Conservation (phyloP, 768 basidiomycete genomes). For the Mycena kentingensis region DNA sequence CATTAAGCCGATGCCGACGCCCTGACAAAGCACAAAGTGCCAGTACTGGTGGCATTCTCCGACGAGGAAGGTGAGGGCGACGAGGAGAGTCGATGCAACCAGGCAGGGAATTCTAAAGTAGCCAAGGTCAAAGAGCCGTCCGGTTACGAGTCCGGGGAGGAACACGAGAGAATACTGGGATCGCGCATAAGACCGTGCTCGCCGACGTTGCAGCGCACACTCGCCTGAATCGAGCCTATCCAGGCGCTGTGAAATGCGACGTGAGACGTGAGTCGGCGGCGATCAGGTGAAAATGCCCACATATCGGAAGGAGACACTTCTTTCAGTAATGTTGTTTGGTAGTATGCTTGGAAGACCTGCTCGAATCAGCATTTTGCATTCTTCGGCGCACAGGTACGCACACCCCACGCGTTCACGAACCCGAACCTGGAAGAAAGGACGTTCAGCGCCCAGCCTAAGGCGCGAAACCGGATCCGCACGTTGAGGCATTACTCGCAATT, state of each 20-base stretch:
- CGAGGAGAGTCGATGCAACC: conserved; percentile 47
- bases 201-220: too few species aligned
- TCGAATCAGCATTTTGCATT: too few species aligned
- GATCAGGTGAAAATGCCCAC: conserved; percentile 39
- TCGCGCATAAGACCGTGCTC: too few species aligned
- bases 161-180: conserved; percentile 64
- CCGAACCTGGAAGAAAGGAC: neutral
- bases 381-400: neutral
- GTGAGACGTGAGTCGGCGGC: neutral
- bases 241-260: conserved; percentile 53
- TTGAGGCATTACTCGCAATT: conserved; percentile 16
- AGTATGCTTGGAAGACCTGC: conserved; percentile 75
- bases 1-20: conserved; percentile 54
- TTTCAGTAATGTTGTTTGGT: conserved; percentile 53
- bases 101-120: conserved; percentile 55
- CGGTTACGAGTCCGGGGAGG: conserved; percentile 61
- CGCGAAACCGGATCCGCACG: neutral
- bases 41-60: conserved; percentile 73
- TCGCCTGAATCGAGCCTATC: conserved; percentile 76
- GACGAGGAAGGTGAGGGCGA: conserved; percentile 60
- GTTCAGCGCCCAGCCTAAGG: neutral
- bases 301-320: conserved; percentile 60
- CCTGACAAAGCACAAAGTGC: conserved; percentile 79
- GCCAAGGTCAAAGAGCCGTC: conserved; percentile 74
- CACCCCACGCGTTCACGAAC: conserved; percentile 1